Conservation (phyloP, 495 filamentous ascomycete genomes). For the Immersiella caudata region DNA sequence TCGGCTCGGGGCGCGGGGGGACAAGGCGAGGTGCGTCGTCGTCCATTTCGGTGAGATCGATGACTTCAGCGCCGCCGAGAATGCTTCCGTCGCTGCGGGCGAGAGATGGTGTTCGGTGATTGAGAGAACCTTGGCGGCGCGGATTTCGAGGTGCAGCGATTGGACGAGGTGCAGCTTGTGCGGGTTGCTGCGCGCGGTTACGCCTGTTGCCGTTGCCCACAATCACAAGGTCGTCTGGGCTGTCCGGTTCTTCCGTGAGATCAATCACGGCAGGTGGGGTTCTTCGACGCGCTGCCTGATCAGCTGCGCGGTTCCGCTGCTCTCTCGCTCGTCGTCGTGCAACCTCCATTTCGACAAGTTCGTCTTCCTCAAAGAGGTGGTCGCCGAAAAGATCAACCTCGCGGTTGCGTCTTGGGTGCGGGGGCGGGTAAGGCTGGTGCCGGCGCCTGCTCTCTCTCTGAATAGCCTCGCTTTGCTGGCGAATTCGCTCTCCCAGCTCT, state of each 20-base stretch:
- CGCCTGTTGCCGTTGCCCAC: not conserved
- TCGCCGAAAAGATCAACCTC: not conserved
- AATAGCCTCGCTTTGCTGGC: not conserved
- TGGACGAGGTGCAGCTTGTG: slow-evolving; percentile 6
- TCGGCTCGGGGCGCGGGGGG: not conserved
- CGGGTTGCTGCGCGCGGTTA: slow-evolving; percentile 14
- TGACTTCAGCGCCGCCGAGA: slow-evolving; percentile 34
- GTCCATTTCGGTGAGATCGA: slow-evolving; percentile 42
- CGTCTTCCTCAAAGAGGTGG: not conserved
- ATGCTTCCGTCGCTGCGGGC: slow-evolving; percentile 47
- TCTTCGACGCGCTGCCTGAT: not conserved
- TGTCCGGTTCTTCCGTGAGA: slow-evolving; percentile 45
- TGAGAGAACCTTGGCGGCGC: slow-evolving; percentile 38
- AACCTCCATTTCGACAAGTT: slow-evolving; percentile 26
- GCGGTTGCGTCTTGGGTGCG: not conserved
- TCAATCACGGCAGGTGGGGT: slow-evolving; percentile 38
- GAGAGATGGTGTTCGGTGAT: slow-evolving; percentile 41
- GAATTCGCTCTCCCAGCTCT: not conserved
- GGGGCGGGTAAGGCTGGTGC: slow-evolving; percentile 14
- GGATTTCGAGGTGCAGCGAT: slow-evolving; percentile 7
- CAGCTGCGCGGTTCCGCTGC: not conserved
- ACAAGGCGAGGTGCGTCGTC: slow-evolving; percentile 10
- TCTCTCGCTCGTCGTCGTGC: not conserved
- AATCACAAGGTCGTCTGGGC: slow-evolving; percentile 16
- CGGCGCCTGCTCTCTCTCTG: not conserved